phyloP scores from a whole-genome alignment of 441 rosid genomes.

The Jatropha multifida region DNA sequence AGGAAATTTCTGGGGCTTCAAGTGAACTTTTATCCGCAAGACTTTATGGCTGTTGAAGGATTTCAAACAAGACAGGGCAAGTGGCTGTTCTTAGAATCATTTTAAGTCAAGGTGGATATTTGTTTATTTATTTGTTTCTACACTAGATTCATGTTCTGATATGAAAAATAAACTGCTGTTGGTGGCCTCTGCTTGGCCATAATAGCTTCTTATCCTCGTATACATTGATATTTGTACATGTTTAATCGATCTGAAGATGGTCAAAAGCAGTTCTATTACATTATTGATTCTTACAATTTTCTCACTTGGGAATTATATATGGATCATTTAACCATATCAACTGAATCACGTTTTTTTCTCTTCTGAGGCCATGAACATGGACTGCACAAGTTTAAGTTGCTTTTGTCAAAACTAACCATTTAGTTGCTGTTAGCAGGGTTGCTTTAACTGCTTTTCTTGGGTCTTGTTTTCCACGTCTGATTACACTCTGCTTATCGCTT shows the following conservation, averaged over 20 bases:
- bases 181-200: neutral
- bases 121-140: neutral
- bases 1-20: neutral
- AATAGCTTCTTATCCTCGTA: too few relatives aligned
- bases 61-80: neutral
- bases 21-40: neutral
- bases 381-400: neutral
- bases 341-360: neutral
- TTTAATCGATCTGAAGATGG: neutral
- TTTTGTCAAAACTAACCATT: neutral
- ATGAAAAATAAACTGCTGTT: neutral
- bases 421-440: neutral
- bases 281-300: neutral
- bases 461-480: neutral
- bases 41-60: neutral
- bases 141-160: neutral
- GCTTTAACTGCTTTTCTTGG: neutral
- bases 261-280: neutral
- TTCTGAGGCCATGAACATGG: neutral
- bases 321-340: neutral
- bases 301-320: neutral
- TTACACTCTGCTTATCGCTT: neutral
- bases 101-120: neutral
- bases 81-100: neutral
- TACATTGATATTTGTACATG: neutral